Conservation (phyloP, 139 green algal genomes). For the Coelastrella sp. region DNA sequence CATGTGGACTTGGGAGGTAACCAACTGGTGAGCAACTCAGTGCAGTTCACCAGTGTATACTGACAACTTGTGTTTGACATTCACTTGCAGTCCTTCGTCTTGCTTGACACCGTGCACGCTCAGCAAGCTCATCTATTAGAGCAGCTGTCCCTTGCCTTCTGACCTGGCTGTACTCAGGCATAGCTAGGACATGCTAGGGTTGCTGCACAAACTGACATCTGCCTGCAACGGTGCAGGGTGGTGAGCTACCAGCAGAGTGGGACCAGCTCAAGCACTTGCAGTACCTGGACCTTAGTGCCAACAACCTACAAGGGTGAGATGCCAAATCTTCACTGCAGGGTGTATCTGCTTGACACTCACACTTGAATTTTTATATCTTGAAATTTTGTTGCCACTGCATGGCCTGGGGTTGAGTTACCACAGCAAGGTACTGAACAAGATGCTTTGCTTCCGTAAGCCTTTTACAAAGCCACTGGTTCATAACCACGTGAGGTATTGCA, state of each 20-base stretch:
- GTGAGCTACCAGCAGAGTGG: background rate
- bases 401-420: background rate
- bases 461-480: background rate
- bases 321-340: background rate
- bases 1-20: background rate
- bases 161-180: background rate
- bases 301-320: conserved; percentile 11
- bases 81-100: background rate
- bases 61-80: background rate
- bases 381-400: background rate
- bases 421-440: background rate
- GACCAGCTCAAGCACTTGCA: background rate
- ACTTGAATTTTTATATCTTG: too few species aligned
- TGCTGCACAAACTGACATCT: background rate
- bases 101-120: background rate
- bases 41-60: background rate
- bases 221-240: background rate
- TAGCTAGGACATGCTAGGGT: background rate
- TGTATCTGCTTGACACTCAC: background rate
- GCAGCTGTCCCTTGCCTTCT: background rate
- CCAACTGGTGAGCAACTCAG: conserved; percentile 11
- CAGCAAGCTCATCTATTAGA: background rate
- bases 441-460: background rate
- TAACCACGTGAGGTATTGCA: background rate
- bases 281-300: conserved; percentile 2